Evolutionary conservation across 2,329 filamentous ascomycete species (phyloP).

Genomic region (Colletotrichum theobromicola): DNA sequence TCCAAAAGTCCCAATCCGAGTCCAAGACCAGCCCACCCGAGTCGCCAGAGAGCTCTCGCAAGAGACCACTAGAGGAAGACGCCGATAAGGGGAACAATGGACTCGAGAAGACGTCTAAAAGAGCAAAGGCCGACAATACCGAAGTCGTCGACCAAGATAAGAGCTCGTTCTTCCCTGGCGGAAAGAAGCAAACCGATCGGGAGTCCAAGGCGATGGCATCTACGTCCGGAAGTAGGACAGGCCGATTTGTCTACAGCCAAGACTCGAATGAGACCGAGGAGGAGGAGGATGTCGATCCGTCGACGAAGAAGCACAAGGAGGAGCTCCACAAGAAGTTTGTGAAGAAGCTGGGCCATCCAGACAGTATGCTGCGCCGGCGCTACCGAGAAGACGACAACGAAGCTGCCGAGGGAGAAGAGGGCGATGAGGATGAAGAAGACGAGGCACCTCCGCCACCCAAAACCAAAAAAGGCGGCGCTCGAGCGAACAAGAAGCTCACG

Average conservation of each 20-base stretch:
- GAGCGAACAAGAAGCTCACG: slow-evolving; percentile 75
- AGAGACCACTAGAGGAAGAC: slow-evolving; percentile 58
- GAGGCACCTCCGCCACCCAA: slow-evolving; percentile 52
- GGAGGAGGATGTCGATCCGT: slow-evolving; percentile 54
- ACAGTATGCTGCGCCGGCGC: slow-evolving; percentile 74
- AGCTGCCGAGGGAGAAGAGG: slow-evolving; percentile 57
- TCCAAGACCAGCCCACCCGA: slow-evolving; percentile 31
- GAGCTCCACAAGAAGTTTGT: slow-evolving; percentile 85
- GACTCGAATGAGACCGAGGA: slow-evolving; percentile 39
- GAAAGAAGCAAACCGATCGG: slow-evolving; percentile 26
- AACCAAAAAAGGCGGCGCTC: slow-evolving; percentile 68
- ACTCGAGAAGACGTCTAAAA: slow-evolving; percentile 45
- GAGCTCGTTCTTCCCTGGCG: slow-evolving; percentile 38
- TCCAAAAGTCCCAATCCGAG: slow-evolving; percentile 34
- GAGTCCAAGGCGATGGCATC: slow-evolving; percentile 22
- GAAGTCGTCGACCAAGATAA: slow-evolving; percentile 38
- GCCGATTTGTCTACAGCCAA: slow-evolving; percentile 57
- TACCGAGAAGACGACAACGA: slow-evolving; percentile 61
- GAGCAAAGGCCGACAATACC: slow-evolving; percentile 38
- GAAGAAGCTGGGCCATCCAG: slow-evolving; percentile 85
- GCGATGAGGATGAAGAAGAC: slow-evolving; percentile 61
- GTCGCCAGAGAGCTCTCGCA: slow-evolving; percentile 41
- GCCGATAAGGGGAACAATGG: slow-evolving; percentile 47
- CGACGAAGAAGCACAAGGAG: slow-evolving; percentile 63
- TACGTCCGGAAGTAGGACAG: slow-evolving; percentile 47